These are phyloP conservation scores for Protea cynaroides DNA, from an alignment of 164 flowering plant species.

Conservation along the genomic window DNA sequence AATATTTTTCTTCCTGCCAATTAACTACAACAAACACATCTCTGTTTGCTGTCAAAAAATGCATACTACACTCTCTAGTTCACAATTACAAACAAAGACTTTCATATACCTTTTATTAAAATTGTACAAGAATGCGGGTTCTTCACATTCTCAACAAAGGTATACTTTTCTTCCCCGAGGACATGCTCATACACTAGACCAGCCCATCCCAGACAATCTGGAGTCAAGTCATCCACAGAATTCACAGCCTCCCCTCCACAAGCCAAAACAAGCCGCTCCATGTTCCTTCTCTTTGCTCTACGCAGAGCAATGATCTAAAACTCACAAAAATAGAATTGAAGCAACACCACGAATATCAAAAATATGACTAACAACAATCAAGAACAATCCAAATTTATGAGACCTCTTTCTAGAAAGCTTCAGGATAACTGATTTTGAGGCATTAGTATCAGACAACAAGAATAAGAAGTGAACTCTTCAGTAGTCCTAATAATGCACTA, in stretches of 20 bases:
- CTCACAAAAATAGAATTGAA: neutral
- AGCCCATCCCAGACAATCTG: conserved; percentile 99
- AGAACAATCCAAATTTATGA: no score
- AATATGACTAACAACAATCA: no score
- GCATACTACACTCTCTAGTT: no score
- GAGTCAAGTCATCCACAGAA: conserved; percentile 84
- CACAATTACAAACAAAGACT: neutral
- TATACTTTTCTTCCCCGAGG: conserved; percentile 95
- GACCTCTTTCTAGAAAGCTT: no score
- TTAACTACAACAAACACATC: no score
- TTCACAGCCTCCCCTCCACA: conserved; percentile 99
- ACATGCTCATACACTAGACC: conserved; percentile 96
- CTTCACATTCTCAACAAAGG: conserved; percentile 94
- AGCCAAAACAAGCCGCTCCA: conserved; percentile 91
- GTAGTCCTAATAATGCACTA: no score
- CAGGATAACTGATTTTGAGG: no score
- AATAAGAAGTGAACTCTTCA: no score
- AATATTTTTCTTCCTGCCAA: no score
- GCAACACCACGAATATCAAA: neutral
- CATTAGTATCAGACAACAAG: no score
- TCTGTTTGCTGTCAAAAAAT: no score
- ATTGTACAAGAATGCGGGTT: conserved; percentile 92
- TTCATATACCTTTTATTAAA: conserved; percentile 72
- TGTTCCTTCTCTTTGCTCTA: conserved; percentile 95
- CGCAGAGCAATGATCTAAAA: conserved; percentile 85